Conservation (phyloP, 179 eudicot species). For the Sideroxylon spinosum region DNA sequence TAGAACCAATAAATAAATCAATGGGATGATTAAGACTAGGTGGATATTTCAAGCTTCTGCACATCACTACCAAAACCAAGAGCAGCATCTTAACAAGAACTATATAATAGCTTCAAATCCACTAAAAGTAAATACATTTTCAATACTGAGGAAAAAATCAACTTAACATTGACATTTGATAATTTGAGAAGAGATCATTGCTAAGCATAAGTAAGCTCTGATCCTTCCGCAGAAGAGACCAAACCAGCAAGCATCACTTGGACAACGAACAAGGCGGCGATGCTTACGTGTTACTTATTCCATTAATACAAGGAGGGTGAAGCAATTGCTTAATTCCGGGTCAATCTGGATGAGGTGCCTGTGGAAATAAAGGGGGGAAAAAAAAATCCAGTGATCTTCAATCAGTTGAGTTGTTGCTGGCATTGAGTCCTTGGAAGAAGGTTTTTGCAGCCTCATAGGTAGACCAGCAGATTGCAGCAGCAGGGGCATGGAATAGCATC, state of each 20-base stretch:
- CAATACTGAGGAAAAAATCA: not conserved
- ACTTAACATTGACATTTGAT: not conserved
- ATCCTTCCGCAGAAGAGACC: not conserved
- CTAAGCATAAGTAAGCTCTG: not conserved
- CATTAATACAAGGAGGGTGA: not conserved
- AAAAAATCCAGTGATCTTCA: not conserved
- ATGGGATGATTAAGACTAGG: no score
- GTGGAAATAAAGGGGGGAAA: not conserved
- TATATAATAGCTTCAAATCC: not conserved
- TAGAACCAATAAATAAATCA: no score
- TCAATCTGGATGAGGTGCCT: constrained; percentile 3
- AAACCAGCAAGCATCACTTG: not conserved
- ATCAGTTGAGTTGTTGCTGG: constrained; percentile 4
- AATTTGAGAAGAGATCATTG: not conserved
- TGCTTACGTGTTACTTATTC: constrained; percentile 10
- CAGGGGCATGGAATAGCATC: constrained; percentile 92
- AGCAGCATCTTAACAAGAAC: not conserved
- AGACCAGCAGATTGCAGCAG: constrained; percentile 92
- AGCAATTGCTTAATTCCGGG: not conserved
- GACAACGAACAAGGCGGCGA: not conserved
- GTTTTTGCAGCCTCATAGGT: constrained; percentile 83
- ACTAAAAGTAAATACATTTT: not conserved
- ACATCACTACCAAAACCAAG: not conserved
- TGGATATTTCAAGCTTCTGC: not conserved
- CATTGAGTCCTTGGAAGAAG: constrained; percentile 54